These are phyloP conservation scores for Metarhizium guizhouense DNA, from an alignment of 2,329 filamentous ascomycete species.

Conservation along the genomic window DNA sequence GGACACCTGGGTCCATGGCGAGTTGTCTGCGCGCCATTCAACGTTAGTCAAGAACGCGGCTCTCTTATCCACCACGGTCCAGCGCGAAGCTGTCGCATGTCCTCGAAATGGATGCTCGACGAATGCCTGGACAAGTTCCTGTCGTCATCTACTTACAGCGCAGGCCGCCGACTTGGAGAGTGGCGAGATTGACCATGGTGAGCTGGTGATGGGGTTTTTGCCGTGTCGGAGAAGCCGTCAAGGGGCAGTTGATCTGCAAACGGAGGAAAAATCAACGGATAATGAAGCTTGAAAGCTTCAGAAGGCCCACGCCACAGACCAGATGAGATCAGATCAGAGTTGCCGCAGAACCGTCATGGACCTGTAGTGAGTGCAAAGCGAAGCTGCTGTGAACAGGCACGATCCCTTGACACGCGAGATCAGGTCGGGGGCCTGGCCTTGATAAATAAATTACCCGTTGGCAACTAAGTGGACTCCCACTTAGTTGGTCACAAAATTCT, in stretches of 20 bases:
- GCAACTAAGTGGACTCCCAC: too few relatives aligned
- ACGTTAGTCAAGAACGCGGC: not conserved
- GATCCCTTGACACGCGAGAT: too few relatives aligned
- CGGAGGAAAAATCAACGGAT: not conserved
- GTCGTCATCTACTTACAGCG: constrained; percentile 1
- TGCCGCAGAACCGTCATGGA: too few relatives aligned
- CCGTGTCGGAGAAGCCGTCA: not conserved
- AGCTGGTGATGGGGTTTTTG: not conserved
- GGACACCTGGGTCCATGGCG: constrained; percentile 10
- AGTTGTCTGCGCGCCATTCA: constrained; percentile 2
- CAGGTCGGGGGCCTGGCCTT: too few relatives aligned
- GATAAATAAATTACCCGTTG: too few relatives aligned
- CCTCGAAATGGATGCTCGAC: not conserved
- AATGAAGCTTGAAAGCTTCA: too few relatives aligned
- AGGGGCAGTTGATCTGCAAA: not conserved
- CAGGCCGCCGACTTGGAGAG: not conserved
- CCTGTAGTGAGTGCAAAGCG: too few relatives aligned
- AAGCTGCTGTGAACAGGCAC: too few relatives aligned
- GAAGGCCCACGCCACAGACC: too few relatives aligned
- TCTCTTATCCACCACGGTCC: not conserved
- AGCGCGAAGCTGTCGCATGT: too few relatives aligned
- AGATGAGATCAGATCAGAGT: too few relatives aligned
- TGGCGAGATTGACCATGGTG: constrained; percentile 2
- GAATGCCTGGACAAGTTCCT: not conserved
- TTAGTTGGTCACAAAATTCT: too few relatives aligned